Base-by-base conservation (phyloP, 805 yeast species). In the Isabelozyma pseudorhagii region DNA sequence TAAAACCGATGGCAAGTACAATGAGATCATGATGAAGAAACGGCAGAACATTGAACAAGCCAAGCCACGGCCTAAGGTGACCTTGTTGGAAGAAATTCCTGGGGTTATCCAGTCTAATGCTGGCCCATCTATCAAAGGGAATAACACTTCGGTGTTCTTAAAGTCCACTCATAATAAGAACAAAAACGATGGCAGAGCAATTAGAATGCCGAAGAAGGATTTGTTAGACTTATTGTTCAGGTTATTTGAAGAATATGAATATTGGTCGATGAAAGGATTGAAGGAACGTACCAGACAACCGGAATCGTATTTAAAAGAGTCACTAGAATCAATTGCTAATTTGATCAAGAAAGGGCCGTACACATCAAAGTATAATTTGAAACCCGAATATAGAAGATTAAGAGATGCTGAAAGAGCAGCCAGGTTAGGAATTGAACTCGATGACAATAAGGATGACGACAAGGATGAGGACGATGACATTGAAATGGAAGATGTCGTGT, bases 251-350 rank as follows among this genome's bases (percentile, higher is more conserved):
- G 96, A 92, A 66, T 90, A 87, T 66, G 97, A 93, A 64, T 94
- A 92, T 68, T 94, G 99, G 99, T 84, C 94, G 9, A 78, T 94
- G 78, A 91, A 91, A 69, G 97, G 97, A 39, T 75, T 94, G 53
- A 87, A 90, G 62, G 99, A 94, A 65, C 81, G 96, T 57, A 91
- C 97, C 2, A 85, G 86, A 60, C 99, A 94, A 74, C 99, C 99
- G 1, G 99, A 94, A 65, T 85, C 85, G 17, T 96, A 89, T 66
- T 75, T 94, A 54, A 90, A 92, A 63, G 97, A 92, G 64, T 88
- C 94, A 50, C 74, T 94, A 45, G 99, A 93, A 53, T 82, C 87
- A 44, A 89, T 94, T 61, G 98, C 98, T 1, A 79, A 82, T 31
- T 78, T 94, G 62, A 92, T 89, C 59, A 91, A 93, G 66, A 90